A percentile compares a stretch with the other conserved stretches of the same genome.
Evolutionary conservation across 139 green algal genomes (phyloP).

Genomic region (Chlamydomonas incerta): DNA sequence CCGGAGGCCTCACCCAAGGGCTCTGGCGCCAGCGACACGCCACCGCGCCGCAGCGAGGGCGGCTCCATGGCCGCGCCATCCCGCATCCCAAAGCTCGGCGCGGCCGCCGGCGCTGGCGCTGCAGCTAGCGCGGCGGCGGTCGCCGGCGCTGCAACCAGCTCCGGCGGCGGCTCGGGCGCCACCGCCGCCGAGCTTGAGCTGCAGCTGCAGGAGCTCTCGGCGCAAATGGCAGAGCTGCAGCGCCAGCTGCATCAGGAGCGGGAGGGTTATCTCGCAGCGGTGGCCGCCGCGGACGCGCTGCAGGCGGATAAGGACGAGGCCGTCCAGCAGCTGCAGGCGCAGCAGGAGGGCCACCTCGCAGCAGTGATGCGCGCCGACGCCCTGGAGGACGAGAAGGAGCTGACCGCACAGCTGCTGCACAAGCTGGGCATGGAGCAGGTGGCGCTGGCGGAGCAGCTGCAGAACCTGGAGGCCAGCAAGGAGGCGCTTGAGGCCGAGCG

Average conservation of each 20-base stretch:
- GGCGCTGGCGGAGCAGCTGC: conserved; percentile 18
- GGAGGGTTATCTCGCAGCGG: not conserved
- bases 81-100: not conserved
- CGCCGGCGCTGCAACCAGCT: too few species aligned
- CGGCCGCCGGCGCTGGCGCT: too few species aligned
- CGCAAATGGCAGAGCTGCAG: not conserved
- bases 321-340: not conserved
- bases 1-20: too few species aligned
- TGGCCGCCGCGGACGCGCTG: not conserved
- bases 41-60: not conserved
- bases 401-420: not conserved
- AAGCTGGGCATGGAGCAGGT: conserved; percentile 8
- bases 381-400: conserved; percentile 10
- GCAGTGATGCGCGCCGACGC: not conserved
- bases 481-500: conserved; percentile 8
- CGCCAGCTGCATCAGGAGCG: not conserved
- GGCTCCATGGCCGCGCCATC: not conserved
- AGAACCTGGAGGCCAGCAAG: not conserved
- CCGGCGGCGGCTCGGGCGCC: too few species aligned
- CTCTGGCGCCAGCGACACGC: too few species aligned
- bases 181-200: not conserved
- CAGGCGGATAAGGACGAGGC: not conserved
- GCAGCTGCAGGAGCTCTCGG: not conserved
- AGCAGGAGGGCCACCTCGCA: not conserved
- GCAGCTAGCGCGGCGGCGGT: too few species aligned